Conservation (phyloP, 2,329 filamentous ascomycete genomes). For the Ophiocordyceps camponoti-saundersi region DNA sequence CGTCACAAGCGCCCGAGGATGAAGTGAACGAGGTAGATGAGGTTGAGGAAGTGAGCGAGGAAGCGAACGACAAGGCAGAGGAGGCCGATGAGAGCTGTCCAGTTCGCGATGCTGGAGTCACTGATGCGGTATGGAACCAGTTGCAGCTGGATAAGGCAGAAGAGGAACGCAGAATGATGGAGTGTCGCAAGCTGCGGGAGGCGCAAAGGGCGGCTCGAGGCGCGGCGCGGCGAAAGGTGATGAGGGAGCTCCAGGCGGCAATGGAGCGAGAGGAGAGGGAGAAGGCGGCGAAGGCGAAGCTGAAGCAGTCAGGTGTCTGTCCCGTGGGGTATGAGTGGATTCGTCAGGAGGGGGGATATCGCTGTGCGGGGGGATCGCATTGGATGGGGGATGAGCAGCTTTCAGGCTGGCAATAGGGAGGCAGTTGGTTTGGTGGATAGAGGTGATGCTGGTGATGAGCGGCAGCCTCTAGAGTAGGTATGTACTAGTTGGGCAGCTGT, state of each 20-base stretch:
- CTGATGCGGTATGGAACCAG: conserved; percentile 43
- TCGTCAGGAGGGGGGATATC: conserved; percentile 37
- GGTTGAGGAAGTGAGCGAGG: not conserved
- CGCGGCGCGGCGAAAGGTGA: conserved; percentile 17
- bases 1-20: no score
- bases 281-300: conserved; percentile 24
- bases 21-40: not conserved
- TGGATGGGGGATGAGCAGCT: conserved; percentile 13
- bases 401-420: not conserved
- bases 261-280: conserved; percentile 20
- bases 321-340: conserved; percentile 43
- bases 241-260: conserved; percentile 18
- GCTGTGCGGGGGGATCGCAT: conserved; percentile 45
- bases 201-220: conserved; percentile 11
- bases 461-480: no score
- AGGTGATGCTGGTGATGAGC: no score
- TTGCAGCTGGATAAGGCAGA: conserved; percentile 31
- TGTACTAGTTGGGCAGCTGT: no score
- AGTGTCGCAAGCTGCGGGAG: conserved; percentile 16
- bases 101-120: conserved; percentile 37
- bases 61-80: not conserved
- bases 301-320: conserved; percentile 38
- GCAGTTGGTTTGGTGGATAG: no score
- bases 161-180: conserved; percentile 18
- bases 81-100: not conserved